Percentiles rank a stretch among this genome's conserved stretches.
Evolutionary conservation across 352 stramenopile species (phyloP).

Genomic region (Globisporangium cylindrosporum): DNA sequence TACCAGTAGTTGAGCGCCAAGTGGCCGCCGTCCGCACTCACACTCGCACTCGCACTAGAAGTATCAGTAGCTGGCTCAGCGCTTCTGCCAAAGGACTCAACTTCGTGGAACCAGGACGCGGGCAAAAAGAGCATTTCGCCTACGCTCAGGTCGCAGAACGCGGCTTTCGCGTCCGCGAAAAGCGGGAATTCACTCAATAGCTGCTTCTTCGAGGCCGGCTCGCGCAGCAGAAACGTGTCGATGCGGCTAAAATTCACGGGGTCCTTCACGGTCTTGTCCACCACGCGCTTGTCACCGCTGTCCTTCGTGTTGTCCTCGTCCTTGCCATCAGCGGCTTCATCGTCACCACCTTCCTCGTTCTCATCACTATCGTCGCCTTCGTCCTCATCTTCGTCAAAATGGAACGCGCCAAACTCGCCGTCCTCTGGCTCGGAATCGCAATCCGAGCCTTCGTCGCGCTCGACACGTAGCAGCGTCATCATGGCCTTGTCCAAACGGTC

Average conservation of each 20-base stretch:
- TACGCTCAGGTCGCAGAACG: constrained; percentile 76
- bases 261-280: constrained; percentile 56
- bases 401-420: constrained; percentile 49
- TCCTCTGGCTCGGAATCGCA: constrained; percentile 27
- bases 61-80: no score
- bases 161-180: constrained; percentile 53
- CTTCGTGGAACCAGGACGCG: constrained; percentile 97
- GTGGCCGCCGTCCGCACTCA: constrained; percentile 42
- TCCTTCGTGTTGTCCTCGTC: constrained; percentile 26
- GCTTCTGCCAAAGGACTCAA: constrained; percentile 73
- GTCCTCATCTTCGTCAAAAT: constrained; percentile 55
- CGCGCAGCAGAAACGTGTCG: constrained; percentile 47
- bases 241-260: constrained; percentile 78
- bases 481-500: constrained; percentile 66
- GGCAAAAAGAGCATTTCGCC: constrained; percentile 97
- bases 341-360: constrained; percentile 56
- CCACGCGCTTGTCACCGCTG: constrained; percentile 19
- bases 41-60: neutral
- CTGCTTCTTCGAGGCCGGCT: constrained; percentile 23
- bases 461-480: constrained; percentile 70
- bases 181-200: constrained; percentile 57
- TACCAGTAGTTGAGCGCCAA: constrained; percentile 90
- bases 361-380: constrained; percentile 58
- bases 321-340: constrained; percentile 43
- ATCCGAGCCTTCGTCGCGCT: constrained; percentile 37